Conservation (phyloP, 2,329 filamentous ascomycete genomes). For the Gyromitra esculenta region DNA sequence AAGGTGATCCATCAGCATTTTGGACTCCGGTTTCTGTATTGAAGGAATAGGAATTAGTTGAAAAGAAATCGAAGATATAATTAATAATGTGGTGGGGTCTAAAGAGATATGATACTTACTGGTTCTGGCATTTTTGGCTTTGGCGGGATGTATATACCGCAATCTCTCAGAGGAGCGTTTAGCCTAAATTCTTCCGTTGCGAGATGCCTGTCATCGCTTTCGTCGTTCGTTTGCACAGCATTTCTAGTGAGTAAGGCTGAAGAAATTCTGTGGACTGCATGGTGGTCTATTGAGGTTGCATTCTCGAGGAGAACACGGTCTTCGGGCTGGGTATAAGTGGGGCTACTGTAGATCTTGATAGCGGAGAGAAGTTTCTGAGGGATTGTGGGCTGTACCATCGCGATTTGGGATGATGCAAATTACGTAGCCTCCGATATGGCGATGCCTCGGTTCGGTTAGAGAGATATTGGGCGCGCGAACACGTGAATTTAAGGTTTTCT, state of each 20-base stretch:
- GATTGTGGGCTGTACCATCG: constrained; percentile 17
- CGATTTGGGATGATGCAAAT: not conserved
- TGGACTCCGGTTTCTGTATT: constrained; percentile 78
- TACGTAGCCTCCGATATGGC: not conserved
- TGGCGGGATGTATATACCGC: not conserved
- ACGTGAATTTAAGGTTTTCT: constrained; percentile 10
- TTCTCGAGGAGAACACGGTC: constrained; percentile 1
- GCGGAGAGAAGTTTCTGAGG: constrained; percentile 7
- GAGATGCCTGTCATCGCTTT: not conserved
- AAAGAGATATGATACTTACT: not conserved
- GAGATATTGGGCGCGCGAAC: not conserved
- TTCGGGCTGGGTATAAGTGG: not conserved
- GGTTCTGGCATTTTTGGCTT: constrained; percentile 4
- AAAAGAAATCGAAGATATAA: not conserved
- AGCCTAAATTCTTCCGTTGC: not conserved
- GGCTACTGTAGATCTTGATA: constrained; percentile 20
- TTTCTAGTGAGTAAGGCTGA: constrained; percentile 11
- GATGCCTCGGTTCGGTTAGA: constrained; percentile 10
- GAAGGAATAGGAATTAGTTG: not conserved
- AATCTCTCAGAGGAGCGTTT: constrained; percentile 16
- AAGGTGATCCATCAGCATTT: constrained; percentile 84
- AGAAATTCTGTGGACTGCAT: constrained; percentile 11
- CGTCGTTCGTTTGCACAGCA: constrained; percentile 1
- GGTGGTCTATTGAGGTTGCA: constrained; percentile 4
- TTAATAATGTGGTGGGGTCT: not conserved